These are phyloP conservation scores for Raffaelea albimanens DNA, from an alignment of 2,329 filamentous ascomycete genomes.

Conservation along the genomic window DNA sequence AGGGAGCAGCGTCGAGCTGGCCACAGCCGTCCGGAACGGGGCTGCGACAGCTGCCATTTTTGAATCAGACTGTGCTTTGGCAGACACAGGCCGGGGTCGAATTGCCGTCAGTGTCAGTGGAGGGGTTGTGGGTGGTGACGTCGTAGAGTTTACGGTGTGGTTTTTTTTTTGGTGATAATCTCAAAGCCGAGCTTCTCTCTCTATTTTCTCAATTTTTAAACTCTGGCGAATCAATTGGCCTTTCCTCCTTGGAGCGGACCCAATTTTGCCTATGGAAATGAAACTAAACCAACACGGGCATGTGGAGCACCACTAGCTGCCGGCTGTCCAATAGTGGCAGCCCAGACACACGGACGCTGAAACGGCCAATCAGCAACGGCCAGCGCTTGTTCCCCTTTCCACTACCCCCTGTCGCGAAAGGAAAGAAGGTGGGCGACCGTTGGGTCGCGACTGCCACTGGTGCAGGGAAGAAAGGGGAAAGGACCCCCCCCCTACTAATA, in stretches of 20 bases:
- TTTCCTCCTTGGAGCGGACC: too few species aligned
- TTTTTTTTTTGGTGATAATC: background rate
- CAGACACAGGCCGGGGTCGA: too few species aligned
- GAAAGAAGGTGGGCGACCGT: slow-evolving; percentile 12
- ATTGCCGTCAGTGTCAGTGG: too few species aligned
- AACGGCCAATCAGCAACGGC: slow-evolving; percentile 7
- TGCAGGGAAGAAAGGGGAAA: slow-evolving; percentile 5
- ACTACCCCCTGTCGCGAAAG: slow-evolving; percentile 20
- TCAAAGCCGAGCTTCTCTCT: background rate
- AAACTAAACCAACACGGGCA: slow-evolving; percentile 33
- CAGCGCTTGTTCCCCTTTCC: slow-evolving; percentile 10
- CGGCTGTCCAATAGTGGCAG: slow-evolving; percentile 1
- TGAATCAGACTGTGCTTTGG: background rate
- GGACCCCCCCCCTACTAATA: slow-evolving; percentile 5
- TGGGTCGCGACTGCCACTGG: slow-evolving; percentile 5
- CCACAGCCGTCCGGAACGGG: slow-evolving; percentile 8
- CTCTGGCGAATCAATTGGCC: background rate
- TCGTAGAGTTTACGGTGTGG: background rate
- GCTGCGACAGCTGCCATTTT: slow-evolving; percentile 4
- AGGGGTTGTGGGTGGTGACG: too few species aligned
- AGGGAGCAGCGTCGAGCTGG: slow-evolving; percentile 3
- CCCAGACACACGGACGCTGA: background rate
- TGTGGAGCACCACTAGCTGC: background rate
- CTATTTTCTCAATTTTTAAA: background rate
- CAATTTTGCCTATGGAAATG: too few species aligned